These are phyloP conservation scores for Flaveria robusta DNA, from an alignment of 129 eudicot species.

Conservation along the genomic window DNA sequence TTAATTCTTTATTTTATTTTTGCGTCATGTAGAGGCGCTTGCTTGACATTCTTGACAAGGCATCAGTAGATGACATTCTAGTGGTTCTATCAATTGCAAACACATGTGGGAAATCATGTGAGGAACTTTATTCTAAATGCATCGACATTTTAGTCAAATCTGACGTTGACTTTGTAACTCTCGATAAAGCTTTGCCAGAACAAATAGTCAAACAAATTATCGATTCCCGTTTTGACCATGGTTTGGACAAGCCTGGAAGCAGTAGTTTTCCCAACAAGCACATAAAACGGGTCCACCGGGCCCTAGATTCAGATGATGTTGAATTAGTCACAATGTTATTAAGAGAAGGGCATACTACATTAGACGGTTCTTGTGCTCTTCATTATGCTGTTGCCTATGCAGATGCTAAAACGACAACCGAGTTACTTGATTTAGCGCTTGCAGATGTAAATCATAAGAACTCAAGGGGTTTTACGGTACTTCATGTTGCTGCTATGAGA, in stretches of 20 bases:
- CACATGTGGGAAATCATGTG: slow-evolving; percentile 64
- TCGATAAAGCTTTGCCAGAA: slow-evolving; percentile 78
- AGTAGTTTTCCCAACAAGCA: slow-evolving; percentile 71
- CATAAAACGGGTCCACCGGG: slow-evolving; percentile 89
- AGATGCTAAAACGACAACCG: slow-evolving; percentile 84
- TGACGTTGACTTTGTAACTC: slow-evolving; percentile 70
- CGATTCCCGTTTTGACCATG: slow-evolving; percentile 57
- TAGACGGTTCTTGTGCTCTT: slow-evolving; percentile 88
- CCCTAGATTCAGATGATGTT: slow-evolving; percentile 94
- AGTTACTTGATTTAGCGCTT: slow-evolving; percentile 82
- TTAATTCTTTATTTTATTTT: not conserved
- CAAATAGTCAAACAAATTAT: slow-evolving; percentile 61
- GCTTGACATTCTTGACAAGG: slow-evolving; percentile 69
- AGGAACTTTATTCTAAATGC: slow-evolving; percentile 55
- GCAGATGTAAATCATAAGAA: slow-evolving; percentile 84
- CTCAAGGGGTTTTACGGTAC: slow-evolving; percentile 72
- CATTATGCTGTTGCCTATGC: slow-evolving; percentile 97
- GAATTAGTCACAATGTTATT: slow-evolving; percentile 85
- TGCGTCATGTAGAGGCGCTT: slow-evolving; percentile 54
- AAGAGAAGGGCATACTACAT: slow-evolving; percentile 75
- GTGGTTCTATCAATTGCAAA: slow-evolving; percentile 76
- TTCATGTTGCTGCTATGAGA: slow-evolving; percentile 88
- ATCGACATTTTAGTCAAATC: slow-evolving; percentile 69
- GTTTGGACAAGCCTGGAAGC: slow-evolving; percentile 58
- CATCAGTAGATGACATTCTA: slow-evolving; percentile 66